Evolutionary conservation across 1,284 basidiomycete species (phyloP).

Genomic region (Fomitopsis betulina): DNA sequence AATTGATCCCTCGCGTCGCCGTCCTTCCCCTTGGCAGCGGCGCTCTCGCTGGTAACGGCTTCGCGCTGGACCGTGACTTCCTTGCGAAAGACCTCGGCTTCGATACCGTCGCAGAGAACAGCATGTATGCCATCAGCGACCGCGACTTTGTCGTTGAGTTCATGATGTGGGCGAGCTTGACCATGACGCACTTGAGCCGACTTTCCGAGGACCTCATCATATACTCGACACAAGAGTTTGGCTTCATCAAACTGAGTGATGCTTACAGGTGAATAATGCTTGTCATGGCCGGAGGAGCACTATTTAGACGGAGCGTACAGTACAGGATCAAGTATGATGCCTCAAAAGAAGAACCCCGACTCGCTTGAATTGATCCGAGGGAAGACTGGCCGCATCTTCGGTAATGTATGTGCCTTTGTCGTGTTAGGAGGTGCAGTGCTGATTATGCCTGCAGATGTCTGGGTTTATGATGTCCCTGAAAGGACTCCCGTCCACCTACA

Average conservation of each 20-base stretch:
- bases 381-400: conserved; percentile 93
- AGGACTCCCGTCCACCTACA: conserved; percentile 96
- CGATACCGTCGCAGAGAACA: conserved; percentile 83
- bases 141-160: conserved; percentile 98
- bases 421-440: not conserved
- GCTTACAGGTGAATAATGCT: conserved; percentile 75
- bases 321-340: conserved; percentile 99
- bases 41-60: conserved; percentile 95
- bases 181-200: conserved; percentile 91
- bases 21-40: conserved; percentile 93
- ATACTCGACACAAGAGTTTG: conserved; percentile 96
- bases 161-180: conserved; percentile 92
- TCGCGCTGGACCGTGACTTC: conserved; percentile 87
- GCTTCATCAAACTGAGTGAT: conserved; percentile 91
- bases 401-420: conserved; percentile 56
- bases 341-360: conserved; percentile 99
- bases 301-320: conserved; percentile 34
- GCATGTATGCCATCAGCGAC: conserved; percentile 93
- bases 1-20: conserved; percentile 85
- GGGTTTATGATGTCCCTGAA: conserved; percentile 98
- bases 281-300: not conserved
- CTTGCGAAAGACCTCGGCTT: conserved; percentile 86
- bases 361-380: conserved; percentile 93
- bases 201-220: conserved; percentile 96
- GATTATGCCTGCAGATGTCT: conserved; percentile 64